Conservation (phyloP, 768 basidiomycete genomes). For the Naganishia randhawae region DNA sequence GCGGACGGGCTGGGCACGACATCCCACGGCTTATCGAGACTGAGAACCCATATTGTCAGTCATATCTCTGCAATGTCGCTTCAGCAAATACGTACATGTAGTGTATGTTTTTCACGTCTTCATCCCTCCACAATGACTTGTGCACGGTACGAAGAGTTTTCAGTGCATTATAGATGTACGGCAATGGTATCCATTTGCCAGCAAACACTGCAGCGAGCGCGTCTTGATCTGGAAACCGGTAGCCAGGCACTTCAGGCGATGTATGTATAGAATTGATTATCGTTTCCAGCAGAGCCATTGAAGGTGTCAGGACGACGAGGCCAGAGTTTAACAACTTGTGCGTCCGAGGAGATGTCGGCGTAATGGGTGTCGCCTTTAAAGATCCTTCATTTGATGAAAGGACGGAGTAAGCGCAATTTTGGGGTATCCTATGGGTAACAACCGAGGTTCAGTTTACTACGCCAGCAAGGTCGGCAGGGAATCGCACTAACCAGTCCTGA, state of each 20-base stretch:
- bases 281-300: conserved; percentile 56
- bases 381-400: conserved; percentile 54
- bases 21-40: conserved; percentile 50
- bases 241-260: conserved; percentile 58
- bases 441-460: background rate
- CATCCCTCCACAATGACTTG: conserved; percentile 72
- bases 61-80: background rate
- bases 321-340: conserved; percentile 86
- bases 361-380: conserved; percentile 51
- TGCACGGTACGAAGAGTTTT: conserved; percentile 74
- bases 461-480: background rate
- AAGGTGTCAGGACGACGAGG: conserved; percentile 76
- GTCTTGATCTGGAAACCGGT: conserved; percentile 89
- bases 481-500: conserved; percentile 64
- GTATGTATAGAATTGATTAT: conserved; percentile 62
- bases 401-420: conserved; percentile 77
- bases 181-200: conserved; percentile 52
- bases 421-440: conserved; percentile 66
- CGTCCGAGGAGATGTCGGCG: conserved; percentile 61
- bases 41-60: conserved; percentile 22
- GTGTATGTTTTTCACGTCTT: conserved; percentile 67
- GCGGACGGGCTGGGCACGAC: conserved; percentile 29
- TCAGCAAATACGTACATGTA: conserved; percentile 41
- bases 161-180: conserved; percentile 65
- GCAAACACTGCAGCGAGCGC: conserved; percentile 74